A percentile compares a stretch with the other conserved stretches of the same genome.
phyloP scores from a whole-genome alignment of 2,329 filamentous ascomycete species.

The Ophiostoma tasmaniense region DNA sequence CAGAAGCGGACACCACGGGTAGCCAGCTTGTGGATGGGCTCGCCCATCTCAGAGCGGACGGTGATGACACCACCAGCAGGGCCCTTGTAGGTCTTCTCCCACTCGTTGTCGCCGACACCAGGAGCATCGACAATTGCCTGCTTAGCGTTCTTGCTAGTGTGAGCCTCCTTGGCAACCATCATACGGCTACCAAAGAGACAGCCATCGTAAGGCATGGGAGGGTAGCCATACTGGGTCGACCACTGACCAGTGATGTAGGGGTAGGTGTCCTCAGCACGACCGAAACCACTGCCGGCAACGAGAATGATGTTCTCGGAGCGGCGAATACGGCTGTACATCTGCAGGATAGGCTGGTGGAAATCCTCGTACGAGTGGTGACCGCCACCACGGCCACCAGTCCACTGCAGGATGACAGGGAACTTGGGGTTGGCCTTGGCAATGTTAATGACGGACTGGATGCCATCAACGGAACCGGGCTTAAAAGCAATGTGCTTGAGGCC shows the following conservation, averaged over 20 bases:
- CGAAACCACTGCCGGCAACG: constrained; percentile 85
- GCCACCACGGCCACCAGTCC: constrained; percentile 89
- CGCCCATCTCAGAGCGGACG: constrained; percentile 96
- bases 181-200: constrained; percentile 84
- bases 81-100: constrained; percentile 91
- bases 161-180: constrained; percentile 90
- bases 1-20: constrained; percentile 94
- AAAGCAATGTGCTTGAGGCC: constrained; percentile 89
- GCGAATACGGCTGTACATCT: constrained; percentile 85
- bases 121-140: constrained; percentile 80
- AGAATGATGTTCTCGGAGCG: constrained; percentile 80
- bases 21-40: constrained; percentile 97
- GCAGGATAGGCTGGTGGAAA: constrained; percentile 84
- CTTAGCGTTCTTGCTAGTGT: constrained; percentile 81
- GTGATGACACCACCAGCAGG: constrained; percentile 90
- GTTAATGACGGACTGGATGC: constrained; percentile 83
- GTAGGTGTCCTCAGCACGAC: constrained; percentile 81
- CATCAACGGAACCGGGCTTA: constrained; percentile 84
- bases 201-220: constrained; percentile 90
- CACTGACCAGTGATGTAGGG: constrained; percentile 85
- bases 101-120: constrained; percentile 71
- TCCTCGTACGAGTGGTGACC: constrained; percentile 94
- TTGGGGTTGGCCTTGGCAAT: constrained; percentile 89
- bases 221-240: constrained; percentile 80
- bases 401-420: constrained; percentile 89